Percentiles rank a stretch among this genome's conserved stretches.
Evolutionary conservation across 129 eudicot species (phyloP).

Genomic region (Flaveria trinervia): DNA sequence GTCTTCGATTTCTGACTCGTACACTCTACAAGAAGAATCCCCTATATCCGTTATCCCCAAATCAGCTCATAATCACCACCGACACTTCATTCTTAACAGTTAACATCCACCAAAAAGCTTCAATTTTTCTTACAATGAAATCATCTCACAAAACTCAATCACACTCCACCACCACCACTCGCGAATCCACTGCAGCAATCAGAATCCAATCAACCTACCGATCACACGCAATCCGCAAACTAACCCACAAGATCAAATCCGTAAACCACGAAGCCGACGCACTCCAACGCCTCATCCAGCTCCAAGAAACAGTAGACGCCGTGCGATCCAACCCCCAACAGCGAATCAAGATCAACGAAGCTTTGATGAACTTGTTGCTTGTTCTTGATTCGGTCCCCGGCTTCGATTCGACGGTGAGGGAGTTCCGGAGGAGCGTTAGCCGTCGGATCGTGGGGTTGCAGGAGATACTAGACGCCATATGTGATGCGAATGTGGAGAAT

Average conservation of each 20-base stretch:
- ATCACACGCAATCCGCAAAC: constrained; percentile 50
- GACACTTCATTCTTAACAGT: not conserved
- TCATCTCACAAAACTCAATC: constrained; percentile 10
- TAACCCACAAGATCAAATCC: constrained; percentile 55
- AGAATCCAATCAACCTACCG: constrained; percentile 82
- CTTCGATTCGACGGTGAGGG: constrained; percentile 64
- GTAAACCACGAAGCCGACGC: constrained; percentile 54
- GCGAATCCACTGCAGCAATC: constrained; percentile 50
- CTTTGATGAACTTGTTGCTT: constrained; percentile 61
- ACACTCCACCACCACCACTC: constrained; percentile 24
- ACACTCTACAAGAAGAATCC: no score
- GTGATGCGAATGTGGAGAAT: constrained; percentile 39
- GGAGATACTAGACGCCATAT: constrained; percentile 75
- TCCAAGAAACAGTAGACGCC: constrained; percentile 82
- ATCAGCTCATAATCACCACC: not conserved
- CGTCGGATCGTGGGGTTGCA: constrained; percentile 88
- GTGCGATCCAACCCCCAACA: constrained; percentile 59
- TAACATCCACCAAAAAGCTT: no score
- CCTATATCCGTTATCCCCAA: no score
- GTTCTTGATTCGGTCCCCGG: constrained; percentile 81
- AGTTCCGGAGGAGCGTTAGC: constrained; percentile 72
- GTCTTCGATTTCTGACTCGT: no score
- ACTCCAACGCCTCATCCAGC: constrained; percentile 70
- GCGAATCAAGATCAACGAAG: constrained; percentile 65
- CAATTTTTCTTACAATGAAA: constrained; percentile 4